Evolutionary conservation across 768 basidiomycete genomes (phyloP), one percentile per base, ranked within the genome.

Genomic region (Sistotremastrum suecicum): DNA sequence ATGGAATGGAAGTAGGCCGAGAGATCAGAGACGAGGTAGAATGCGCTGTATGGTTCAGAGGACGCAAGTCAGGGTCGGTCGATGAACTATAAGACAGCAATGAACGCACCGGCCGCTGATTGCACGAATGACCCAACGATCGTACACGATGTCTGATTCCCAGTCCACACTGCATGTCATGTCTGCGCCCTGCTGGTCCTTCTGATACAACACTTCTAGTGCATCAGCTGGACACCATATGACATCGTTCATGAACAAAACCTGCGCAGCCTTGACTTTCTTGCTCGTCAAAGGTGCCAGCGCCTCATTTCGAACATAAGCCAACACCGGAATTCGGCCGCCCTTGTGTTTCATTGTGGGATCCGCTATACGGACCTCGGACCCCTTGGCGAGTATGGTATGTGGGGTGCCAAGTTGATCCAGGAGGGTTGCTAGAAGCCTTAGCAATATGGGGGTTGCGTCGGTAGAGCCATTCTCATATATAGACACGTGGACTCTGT

Each of bases 191-290:
- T 70, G 67, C 45, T 59, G 55, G 39, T 66, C 54, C 34, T 54
- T 56, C 54, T 70, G 67, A 64, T 67, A 68, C 46, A 70, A 66
- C 49, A 70, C 58, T 54, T 70, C 68, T 39, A 70, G 56, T 37
- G 69, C 48, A 53, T 70, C 68, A 50, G 66, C 65, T 34, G 67
- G 64, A 50, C 69, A 70, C 4, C 66, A 67, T 47, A 69, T 49
- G 53, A 70, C 66, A 55, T 70, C 69, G 59, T 70, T 70, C 66
- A 68, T 67, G 57, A 70, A 70, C 52, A 70, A 62, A 58, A 70
- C 62, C 52, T 67, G 62, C 41, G 61, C 61, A 47, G 69, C 69
- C 28, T 67, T 45, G 31, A 68, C 51, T 48, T 68, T 66, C 52
- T 67, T 20, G 20, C 20, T 20, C 20, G 20, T 65, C 37, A 70